Evolutionary conservation across 148 eudicot species (phyloP).

Genomic region (Pharnaceum exiguum): DNA sequence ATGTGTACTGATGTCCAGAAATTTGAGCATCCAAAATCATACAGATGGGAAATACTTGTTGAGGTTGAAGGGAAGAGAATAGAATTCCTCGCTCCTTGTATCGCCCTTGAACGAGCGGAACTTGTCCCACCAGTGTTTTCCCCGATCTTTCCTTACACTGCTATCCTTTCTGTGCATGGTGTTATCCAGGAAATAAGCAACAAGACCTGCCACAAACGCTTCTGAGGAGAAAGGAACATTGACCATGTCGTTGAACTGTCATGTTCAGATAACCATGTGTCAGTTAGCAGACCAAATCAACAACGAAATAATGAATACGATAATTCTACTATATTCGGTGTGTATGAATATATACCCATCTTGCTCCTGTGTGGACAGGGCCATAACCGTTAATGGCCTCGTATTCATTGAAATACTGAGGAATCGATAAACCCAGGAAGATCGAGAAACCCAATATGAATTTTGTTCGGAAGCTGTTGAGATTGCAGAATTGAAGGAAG

Average conservation of each 20-base stretch:
- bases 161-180: slow-evolving; percentile 59
- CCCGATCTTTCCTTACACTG: slow-evolving; percentile 65
- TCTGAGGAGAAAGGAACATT: slow-evolving; percentile 91
- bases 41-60: slow-evolving; percentile 91
- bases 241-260: slow-evolving; percentile 85
- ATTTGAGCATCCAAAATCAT: slow-evolving; percentile 21
- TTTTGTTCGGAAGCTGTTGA: slow-evolving; percentile 92
- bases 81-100: slow-evolving; percentile 83
- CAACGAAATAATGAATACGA: neutral
- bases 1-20: neutral
- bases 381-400: slow-evolving; percentile 66
- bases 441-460: slow-evolving; percentile 79
- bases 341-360: slow-evolving; percentile 93
- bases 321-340: neutral
- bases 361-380: slow-evolving; percentile 68
- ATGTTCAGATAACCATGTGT: neutral
- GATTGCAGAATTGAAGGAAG: slow-evolving; percentile 91
- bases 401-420: slow-evolving; percentile 87
- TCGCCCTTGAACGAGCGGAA: slow-evolving; percentile 66
- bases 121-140: slow-evolving; percentile 98
- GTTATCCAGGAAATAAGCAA: slow-evolving; percentile 89
- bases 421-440: slow-evolving; percentile 76
- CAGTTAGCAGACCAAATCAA: neutral
- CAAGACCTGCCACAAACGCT: slow-evolving; percentile 77
- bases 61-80: slow-evolving; percentile 86